Evolutionary conservation across 1,139 yeast genomes (phyloP).

Genomic region (Hansenula lynferdii): DNA sequence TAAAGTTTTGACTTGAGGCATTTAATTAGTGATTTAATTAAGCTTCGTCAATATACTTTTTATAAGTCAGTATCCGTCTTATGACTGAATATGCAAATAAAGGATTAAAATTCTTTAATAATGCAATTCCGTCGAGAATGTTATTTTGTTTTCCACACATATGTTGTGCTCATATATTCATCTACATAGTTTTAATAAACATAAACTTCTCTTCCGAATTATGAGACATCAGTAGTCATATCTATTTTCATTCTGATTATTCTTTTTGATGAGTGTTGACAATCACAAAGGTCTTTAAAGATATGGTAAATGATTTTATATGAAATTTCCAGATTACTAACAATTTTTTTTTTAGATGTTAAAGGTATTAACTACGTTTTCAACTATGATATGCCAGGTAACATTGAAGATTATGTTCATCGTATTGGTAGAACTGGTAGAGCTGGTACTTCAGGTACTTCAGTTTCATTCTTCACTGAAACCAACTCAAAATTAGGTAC

Average conservation of each 20-base stretch:
- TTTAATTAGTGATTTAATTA: too few relatives aligned
- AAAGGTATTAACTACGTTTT: constrained; percentile 93
- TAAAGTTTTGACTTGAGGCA: too few relatives aligned
- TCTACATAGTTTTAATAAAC: constrained; percentile 6
- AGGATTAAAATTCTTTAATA: too few relatives aligned
- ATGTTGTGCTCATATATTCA: constrained; percentile 1
- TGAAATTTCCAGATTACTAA: constrained; percentile 21
- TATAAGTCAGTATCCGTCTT: not conserved
- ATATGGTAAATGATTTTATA: too few relatives aligned
- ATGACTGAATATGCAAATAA: not conserved
- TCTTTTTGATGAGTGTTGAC: not conserved
- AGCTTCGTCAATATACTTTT: too few relatives aligned
- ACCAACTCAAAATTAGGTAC: constrained; percentile 86
- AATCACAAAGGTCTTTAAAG: not conserved
- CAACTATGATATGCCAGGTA: constrained; percentile 97
- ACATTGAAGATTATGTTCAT: constrained; percentile 91
- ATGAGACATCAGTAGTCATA: not conserved
- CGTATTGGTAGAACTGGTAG: constrained; percentile 80
- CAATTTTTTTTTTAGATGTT: constrained; percentile 60
- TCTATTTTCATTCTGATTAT: not conserved
- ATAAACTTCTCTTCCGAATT: not conserved
- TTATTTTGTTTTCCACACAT: not conserved
- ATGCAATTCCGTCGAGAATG: too few relatives aligned
- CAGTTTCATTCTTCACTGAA: constrained; percentile 90
- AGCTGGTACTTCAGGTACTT: constrained; percentile 96